phyloP scores from a whole-genome alignment of 1,284 basidiomycete genomes.

The Sphagnurus paluster region DNA sequence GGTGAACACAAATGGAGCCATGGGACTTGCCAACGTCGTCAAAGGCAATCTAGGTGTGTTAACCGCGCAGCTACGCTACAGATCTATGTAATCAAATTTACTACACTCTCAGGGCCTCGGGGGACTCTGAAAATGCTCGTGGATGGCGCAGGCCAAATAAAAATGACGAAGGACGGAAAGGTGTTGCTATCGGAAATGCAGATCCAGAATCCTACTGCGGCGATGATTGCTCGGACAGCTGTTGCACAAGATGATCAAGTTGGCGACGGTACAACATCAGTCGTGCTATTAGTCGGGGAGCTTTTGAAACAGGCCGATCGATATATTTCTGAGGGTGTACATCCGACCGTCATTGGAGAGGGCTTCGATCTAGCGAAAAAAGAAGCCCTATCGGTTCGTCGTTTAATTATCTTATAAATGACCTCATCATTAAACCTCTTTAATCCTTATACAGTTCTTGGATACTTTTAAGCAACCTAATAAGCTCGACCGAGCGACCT shows the following conservation, averaged over 20 bases:
- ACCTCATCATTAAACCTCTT: not conserved
- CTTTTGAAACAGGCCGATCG: slow-evolving; percentile 97
- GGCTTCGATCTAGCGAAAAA: slow-evolving; percentile 98
- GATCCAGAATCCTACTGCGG: slow-evolving; percentile 99
- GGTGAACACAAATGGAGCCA: slow-evolving; percentile 92
- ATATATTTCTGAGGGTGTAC: slow-evolving; percentile 97
- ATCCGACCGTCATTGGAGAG: slow-evolving; percentile 94
- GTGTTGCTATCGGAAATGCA: slow-evolving; percentile 99
- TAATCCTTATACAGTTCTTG: slow-evolving; percentile 75
- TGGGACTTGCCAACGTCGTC: slow-evolving; percentile 97
- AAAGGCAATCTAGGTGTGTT: slow-evolving; percentile 89
- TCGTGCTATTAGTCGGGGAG: slow-evolving; percentile 97
- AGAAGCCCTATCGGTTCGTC: slow-evolving; percentile 80
- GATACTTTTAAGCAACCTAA: slow-evolving; percentile 83
- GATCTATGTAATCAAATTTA: slow-evolving; percentile 17
- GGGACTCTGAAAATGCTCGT: slow-evolving; percentile 99
- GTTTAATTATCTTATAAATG: slow-evolving; percentile 8
- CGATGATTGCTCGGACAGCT: slow-evolving; percentile 98
- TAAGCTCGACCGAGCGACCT: slow-evolving; percentile 83
- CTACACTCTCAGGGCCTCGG: slow-evolving; percentile 68
- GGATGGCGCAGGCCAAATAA: slow-evolving; percentile 98
- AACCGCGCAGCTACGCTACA: slow-evolving; percentile 21
- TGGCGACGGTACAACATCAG: slow-evolving; percentile 97
- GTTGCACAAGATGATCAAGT: slow-evolving; percentile 99
- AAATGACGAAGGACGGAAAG: slow-evolving; percentile 99